Base-by-base conservation (phyloP, 352 stramenopile species). In the Phytopythium oedochilum region DNA sequence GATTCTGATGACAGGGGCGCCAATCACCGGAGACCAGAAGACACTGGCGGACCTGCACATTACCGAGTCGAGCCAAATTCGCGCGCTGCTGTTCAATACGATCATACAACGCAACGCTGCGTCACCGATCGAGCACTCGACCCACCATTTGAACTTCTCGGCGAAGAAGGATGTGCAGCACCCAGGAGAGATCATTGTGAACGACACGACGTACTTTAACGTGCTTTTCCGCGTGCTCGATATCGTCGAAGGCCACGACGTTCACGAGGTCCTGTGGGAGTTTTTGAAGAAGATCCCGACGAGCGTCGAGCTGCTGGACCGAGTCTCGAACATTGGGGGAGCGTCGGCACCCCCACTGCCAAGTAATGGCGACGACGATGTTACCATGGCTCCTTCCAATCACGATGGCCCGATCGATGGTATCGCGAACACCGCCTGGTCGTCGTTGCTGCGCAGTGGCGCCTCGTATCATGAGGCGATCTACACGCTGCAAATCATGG, bases 401-500 rank as follows among this genome's bases (percentile, higher is more conserved):
- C 56, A 49, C n/a, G 55, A 53, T 23, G 36, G 40, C 10, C 31
- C 9, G 5, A 28, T 47, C 18, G 55, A 51, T 31, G 36, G 44
- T 10, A 78, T 42, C 25, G 29, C 35, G 23, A 78, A 75, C 42
- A 50, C 58, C 0, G 77, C 83, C 38, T 93, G 80, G 83, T 79
- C 78, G 38, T 80, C 75, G 14, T 56, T 93, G 55, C 47, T 93
- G 14, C 73, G 83, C 42, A 78, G 75, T 17, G 47, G 47, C 38
- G 73, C 75, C n/a, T 90, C 86, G 5, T 82, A 84, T 14, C 86
- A 93, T 47, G 76, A 88, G 55, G 82, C 86, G 9, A 85, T 94
- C 44, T 96, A 96, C 69, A 92, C 84, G 20, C 58, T 96, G 8
- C 83, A 96, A 60, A 93, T 94, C 54, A 88, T 96, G 57, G 83